Evolutionary conservation across 306 rosid species (phyloP).

Genomic region (Carpinus fangiana): DNA sequence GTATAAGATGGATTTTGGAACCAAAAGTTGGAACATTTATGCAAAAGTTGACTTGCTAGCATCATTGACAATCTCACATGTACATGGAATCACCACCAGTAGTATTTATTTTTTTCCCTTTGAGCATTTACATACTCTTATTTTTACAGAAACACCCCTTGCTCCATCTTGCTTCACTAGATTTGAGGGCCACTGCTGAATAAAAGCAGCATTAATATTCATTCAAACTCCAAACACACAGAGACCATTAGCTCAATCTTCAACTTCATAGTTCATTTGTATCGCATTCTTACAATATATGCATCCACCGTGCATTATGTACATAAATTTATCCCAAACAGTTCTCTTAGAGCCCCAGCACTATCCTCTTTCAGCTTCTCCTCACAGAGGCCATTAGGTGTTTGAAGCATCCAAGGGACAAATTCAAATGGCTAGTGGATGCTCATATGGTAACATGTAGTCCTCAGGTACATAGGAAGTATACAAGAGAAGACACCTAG

Average conservation of each 20-base stretch:
- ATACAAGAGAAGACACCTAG: too few species aligned
- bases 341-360: not conserved
- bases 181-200: not conserved
- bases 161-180: conserved; percentile 1
- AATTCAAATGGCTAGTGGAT: not conserved
- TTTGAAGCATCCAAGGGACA: not conserved
- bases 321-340: not conserved
- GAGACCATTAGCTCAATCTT: not conserved
- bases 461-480: too few species aligned
- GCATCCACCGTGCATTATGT: not conserved
- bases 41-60: not conserved
- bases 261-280: not conserved
- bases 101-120: not conserved
- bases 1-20: not conserved
- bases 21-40: not conserved
- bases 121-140: not conserved
- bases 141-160: not conserved
- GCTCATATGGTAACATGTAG: not conserved
- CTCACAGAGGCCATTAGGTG: not conserved
- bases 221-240: not conserved
- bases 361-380: not conserved
- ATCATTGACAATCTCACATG: not conserved
- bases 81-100: not conserved
- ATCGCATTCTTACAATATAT: not conserved
- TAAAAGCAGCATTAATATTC: not conserved